These are phyloP conservation scores for Nelumbo lutea DNA, from an alignment of 164 flowering plant genomes.

Conservation along the genomic window DNA sequence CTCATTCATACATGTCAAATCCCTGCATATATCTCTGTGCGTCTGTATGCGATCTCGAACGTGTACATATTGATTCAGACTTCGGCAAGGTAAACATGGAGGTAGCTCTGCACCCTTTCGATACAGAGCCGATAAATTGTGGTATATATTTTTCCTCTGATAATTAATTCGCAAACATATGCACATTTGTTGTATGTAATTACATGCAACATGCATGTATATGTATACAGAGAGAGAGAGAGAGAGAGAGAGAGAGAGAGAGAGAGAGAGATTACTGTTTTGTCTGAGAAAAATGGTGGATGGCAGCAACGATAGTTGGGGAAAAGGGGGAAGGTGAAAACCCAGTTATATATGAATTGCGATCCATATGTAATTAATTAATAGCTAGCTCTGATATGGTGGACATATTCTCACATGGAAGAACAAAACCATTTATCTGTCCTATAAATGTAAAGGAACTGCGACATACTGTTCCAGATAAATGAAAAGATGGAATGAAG, in stretches of 20 bases:
- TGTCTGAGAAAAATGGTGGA: background rate
- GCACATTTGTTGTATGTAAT: background rate
- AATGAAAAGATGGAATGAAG: background rate
- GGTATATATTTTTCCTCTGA: too few species aligned
- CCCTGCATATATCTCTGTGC: background rate
- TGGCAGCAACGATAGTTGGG: background rate
- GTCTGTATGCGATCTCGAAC: too few species aligned
- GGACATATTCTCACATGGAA: constrained; percentile 18
- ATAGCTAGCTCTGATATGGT: constrained; percentile 1
- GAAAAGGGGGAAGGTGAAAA: constrained; percentile 7
- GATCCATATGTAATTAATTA: constrained; percentile 2
- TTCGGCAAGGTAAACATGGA: too few species aligned
- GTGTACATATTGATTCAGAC: too few species aligned
- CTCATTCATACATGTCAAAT: constrained; percentile 1
- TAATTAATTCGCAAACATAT: too few species aligned
- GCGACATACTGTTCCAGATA: constrained; percentile 15
- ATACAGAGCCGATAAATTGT: too few species aligned
- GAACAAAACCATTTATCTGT: constrained; percentile 14
- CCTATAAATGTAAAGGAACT: constrained; percentile 15
- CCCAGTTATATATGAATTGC: too few species aligned
- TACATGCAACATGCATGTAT: too few species aligned
- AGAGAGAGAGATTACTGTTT: background rate
- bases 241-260: constrained; percentile 1
- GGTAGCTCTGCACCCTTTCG: too few species aligned
- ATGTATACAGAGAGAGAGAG: constrained; percentile 5